These are phyloP conservation scores for Lasiodiplodia sp. DNA, from an alignment of 2,329 filamentous ascomycete genomes.

Conservation along the genomic window DNA sequence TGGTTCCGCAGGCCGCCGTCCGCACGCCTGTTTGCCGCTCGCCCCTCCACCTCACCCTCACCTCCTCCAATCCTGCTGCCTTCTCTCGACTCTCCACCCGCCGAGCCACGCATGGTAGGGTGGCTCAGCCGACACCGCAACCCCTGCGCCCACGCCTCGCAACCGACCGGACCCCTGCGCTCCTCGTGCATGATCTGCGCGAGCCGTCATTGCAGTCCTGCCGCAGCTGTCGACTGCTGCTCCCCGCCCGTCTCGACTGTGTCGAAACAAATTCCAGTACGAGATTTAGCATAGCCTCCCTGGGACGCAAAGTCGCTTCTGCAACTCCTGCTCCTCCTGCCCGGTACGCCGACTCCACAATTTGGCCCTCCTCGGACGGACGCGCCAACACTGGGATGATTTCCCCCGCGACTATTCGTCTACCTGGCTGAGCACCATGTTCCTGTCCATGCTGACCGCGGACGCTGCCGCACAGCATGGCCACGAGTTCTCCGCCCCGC, in stretches of 20 bases:
- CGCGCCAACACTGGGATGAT: constrained; percentile 17
- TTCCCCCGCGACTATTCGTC: background rate
- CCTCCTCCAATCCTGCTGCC: background rate
- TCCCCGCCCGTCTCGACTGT: constrained; percentile 16
- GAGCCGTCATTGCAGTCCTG: constrained; percentile 27
- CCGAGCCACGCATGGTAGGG: constrained; percentile 24
- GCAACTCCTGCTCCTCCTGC: background rate
- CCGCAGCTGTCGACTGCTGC: constrained; percentile 26
- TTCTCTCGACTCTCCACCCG: constrained; percentile 8
- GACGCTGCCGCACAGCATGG: constrained; percentile 45
- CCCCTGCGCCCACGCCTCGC: constrained; percentile 21
- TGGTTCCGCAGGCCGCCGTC: background rate
- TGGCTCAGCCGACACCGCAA: constrained; percentile 24
- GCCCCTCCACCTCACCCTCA: background rate
- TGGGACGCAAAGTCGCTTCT: background rate
- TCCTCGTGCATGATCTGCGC: constrained; percentile 27
- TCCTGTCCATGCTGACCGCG: constrained; percentile 49
- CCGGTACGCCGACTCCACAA: constrained; percentile 20
- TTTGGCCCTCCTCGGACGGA: constrained; percentile 3
- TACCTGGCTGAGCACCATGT: constrained; percentile 36
- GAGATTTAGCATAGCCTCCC: constrained; percentile 12
- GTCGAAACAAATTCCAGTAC: constrained; percentile 19
- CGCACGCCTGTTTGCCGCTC: background rate
- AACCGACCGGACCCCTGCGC: constrained; percentile 23
- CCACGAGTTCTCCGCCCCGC: constrained; percentile 41